Evolutionary conservation across 768 basidiomycete species (phyloP).

Genomic region (Coprinopsis sp.): DNA sequence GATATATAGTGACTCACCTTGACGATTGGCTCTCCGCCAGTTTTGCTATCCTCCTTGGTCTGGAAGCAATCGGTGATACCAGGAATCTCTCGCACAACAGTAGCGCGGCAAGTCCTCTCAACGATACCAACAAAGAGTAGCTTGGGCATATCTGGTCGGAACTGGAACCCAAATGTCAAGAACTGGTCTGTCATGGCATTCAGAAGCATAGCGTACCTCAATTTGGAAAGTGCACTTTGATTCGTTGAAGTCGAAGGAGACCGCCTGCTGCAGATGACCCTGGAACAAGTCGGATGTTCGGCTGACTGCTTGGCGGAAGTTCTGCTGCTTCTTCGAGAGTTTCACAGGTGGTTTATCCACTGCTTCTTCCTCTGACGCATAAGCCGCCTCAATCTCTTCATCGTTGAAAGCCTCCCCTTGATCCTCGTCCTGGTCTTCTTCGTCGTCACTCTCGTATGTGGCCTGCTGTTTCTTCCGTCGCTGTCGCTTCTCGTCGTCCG

Average conservation of each 20-base stretch:
- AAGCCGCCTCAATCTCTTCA: slow-evolving; percentile 61
- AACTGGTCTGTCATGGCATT: slow-evolving; percentile 3
- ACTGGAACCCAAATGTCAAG: slow-evolving; percentile 43
- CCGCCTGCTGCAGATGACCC: slow-evolving; percentile 57
- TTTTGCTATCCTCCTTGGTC: slow-evolving; percentile 53
- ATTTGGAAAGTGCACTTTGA: slow-evolving; percentile 73
- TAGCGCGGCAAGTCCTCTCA: slow-evolving; percentile 78
- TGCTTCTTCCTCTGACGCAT: slow-evolving; percentile 46
- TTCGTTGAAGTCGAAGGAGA: slow-evolving; percentile 66
- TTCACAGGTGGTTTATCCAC: slow-evolving; percentile 22
- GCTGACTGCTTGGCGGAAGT: slow-evolving; percentile 21
- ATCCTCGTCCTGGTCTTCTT: slow-evolving; percentile 53
- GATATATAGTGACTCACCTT: slow-evolving; percentile 36
- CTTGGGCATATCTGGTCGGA: slow-evolving; percentile 85
- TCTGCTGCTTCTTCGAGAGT: slow-evolving; percentile 5
- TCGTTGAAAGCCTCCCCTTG: slow-evolving; percentile 42
- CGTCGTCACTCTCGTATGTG: slow-evolving; percentile 75
- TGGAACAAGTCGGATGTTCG: slow-evolving; percentile 50
- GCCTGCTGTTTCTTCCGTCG: slow-evolving; percentile 69
- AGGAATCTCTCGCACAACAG: slow-evolving; percentile 85
- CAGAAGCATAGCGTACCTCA: slow-evolving; percentile 51
- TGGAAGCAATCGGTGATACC: slow-evolving; percentile 87
- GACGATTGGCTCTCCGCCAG: slow-evolving; percentile 41
- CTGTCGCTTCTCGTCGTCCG: slow-evolving; percentile 70
- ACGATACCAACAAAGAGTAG: slow-evolving; percentile 90